These are phyloP conservation scores for Salix viminalis DNA, from an alignment of 345 rosid genomes.

Conservation along the genomic window DNA sequence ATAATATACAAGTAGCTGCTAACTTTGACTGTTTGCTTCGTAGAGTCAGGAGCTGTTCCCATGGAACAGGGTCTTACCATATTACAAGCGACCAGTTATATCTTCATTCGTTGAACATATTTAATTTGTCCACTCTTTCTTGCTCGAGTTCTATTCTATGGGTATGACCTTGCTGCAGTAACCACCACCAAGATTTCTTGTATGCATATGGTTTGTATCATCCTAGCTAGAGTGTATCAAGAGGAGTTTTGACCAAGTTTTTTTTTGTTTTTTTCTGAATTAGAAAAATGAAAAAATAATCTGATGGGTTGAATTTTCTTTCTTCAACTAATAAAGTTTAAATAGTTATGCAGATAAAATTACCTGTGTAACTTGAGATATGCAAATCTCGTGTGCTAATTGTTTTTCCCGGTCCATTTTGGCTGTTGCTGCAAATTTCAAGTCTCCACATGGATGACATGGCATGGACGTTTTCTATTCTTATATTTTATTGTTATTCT, in stretches of 20 bases:
- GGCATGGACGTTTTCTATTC: too few relatives aligned
- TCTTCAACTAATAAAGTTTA: too few relatives aligned
- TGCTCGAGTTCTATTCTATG: background rate
- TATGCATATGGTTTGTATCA: background rate
- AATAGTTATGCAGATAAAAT: too few relatives aligned
- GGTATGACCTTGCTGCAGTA: background rate
- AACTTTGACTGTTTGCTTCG: slow-evolving; percentile 22
- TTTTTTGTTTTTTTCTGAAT: too few relatives aligned
- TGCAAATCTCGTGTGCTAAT: too few relatives aligned
- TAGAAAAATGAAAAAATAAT: too few relatives aligned
- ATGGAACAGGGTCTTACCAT: background rate
- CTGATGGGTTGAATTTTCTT: too few relatives aligned
- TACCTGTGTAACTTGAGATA: too few relatives aligned
- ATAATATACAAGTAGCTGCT: slow-evolving; percentile 8
- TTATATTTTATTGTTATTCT: too few relatives aligned
- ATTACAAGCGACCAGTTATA: background rate
- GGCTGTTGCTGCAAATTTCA: too few relatives aligned
- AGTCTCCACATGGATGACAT: too few relatives aligned
- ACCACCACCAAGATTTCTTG: background rate
- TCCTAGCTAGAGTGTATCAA: background rate
- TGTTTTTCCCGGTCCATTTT: too few relatives aligned
- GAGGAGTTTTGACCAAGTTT: background rate
- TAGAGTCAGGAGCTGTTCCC: background rate
- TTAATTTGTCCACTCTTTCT: background rate
- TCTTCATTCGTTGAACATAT: background rate